Conservation (phyloP, 1,284 basidiomycete species). For the Amylostereum areolatum region DNA sequence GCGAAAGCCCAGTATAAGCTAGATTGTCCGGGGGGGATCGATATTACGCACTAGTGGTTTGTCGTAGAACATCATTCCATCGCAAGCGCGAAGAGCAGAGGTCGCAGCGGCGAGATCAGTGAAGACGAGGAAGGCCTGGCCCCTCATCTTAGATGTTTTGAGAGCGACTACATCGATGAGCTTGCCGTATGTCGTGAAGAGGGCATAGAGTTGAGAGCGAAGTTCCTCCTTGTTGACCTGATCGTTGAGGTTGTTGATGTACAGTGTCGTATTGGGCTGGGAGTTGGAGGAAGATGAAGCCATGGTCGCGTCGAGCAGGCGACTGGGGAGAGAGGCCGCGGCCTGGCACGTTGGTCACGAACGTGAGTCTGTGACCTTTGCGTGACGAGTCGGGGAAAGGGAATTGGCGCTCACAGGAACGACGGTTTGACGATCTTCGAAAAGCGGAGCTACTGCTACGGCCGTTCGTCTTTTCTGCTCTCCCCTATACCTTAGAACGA, state of each 20-base stretch:
- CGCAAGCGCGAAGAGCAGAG: slow-evolving; percentile 84
- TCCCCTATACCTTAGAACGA: no score
- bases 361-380: no score
- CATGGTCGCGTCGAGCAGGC: slow-evolving; percentile 20
- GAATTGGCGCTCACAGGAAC: no score
- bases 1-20: slow-evolving; percentile 7
- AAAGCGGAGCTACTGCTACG: no score
- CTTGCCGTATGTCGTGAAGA: slow-evolving; percentile 92
- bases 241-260: slow-evolving; percentile 92
- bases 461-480: no score
- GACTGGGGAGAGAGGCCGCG: background rate
- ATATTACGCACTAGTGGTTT: slow-evolving; percentile 71
- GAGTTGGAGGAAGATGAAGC: slow-evolving; percentile 40
- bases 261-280: slow-evolving; percentile 85
- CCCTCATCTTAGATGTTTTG: slow-evolving; percentile 82
- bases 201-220: slow-evolving; percentile 74
- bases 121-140: slow-evolving; percentile 97
- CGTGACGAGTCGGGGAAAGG: no score
- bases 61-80: slow-evolving; percentile 92
- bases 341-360: slow-evolving; percentile 9
- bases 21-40: slow-evolving; percentile 10
- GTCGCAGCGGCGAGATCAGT: slow-evolving; percentile 85
- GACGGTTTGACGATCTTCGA: no score
- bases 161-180: slow-evolving; percentile 94
- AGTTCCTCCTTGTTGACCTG: slow-evolving; percentile 95